Base-by-base conservation (phyloP, 164 flowering plant species). In the Amborella trichopoda region DNA sequence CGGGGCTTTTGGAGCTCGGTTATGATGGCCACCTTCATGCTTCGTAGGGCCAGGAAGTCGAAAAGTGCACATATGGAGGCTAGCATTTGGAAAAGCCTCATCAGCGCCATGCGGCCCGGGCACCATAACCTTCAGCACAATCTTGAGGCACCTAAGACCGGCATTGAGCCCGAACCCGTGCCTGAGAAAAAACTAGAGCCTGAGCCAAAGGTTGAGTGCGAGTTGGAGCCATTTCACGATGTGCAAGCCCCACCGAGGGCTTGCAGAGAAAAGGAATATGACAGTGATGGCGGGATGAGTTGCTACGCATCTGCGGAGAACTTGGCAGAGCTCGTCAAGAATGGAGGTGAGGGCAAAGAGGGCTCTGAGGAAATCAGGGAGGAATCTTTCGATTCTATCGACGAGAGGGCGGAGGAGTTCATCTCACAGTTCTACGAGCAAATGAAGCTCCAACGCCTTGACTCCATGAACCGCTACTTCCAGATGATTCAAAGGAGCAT, bases 351-450 rank as follows among this genome's bases (percentile, higher is more conserved):
- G 14, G 20, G 41, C 41, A 8, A 19, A 10, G 74, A 57, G 1
- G 64, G 55, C 1, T 64, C 45, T 0, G 63, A 53, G 0, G 69
- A 43, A 16, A 56, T 49, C 2, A 61, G 52, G 23, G 44, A 55
- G 3, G 65, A 49, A 17, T 80, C 74, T 4, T 83, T 80, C 39
- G 71, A 67, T 21, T 64, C 60, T 73, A 83, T 81, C 26, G 89
- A 81, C 38, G 54, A 50, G 10, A 76, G 71, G 64, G 94, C 96
- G 0, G 94, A 83, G 51, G 69, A 73, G 49, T 87, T 83, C 53
- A 87, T 87, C 6, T 68, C 82, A 4, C 64, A 62, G 4, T 87
- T 87, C 44, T 83, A 87, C 32, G 60, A 65, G 22, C 73, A 80
- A 48, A 80, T 86, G 64, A 74, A 67, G 74, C 59, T 73, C 24